A percentile compares a stretch with the other conserved stretches of the same genome.
Evolutionary conservation across 1,284 basidiomycete genomes (phyloP).

Genomic region (Boletus sp.): DNA sequence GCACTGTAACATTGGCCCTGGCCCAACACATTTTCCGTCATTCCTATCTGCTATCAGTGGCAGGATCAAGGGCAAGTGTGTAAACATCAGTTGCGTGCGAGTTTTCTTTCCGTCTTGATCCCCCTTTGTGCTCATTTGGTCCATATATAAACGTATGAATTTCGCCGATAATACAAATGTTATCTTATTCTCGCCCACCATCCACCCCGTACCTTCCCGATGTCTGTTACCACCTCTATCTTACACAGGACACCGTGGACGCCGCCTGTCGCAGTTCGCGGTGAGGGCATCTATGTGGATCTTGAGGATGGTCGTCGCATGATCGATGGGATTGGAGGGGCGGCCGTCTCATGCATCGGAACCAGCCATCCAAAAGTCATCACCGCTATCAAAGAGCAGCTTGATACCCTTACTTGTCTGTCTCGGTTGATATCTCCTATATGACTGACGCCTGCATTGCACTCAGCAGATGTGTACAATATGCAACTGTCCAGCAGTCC

Average conservation of each 20-base stretch:
- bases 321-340: conserved; percentile 78
- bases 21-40: neutral
- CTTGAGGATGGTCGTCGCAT: conserved; percentile 63
- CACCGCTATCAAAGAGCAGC: conserved; percentile 72
- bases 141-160: neutral
- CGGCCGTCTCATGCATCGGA: conserved; percentile 78
- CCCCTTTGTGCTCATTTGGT: neutral
- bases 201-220: conserved; percentile 6
- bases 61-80: neutral
- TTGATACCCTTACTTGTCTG: conserved; percentile 68
- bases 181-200: neutral
- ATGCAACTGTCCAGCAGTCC: conserved; percentile 75
- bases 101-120: neutral
- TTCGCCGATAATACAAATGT: neutral
- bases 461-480: conserved; percentile 67
- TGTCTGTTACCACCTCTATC: conserved; percentile 36
- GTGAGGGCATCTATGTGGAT: conserved; percentile 65
- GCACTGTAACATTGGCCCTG: too few species aligned
- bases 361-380: conserved; percentile 67
- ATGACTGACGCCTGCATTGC: conserved; percentile 3
- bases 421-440: conserved; percentile 21
- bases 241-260: conserved; percentile 63
- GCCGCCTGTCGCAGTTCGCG: conserved; percentile 62
- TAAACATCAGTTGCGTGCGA: neutral
- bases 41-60: neutral